Evolutionary conservation across 1,284 basidiomycete species (phyloP), one percentile per base, ranked within the genome.

Genomic region (Sutorius eximius): DNA sequence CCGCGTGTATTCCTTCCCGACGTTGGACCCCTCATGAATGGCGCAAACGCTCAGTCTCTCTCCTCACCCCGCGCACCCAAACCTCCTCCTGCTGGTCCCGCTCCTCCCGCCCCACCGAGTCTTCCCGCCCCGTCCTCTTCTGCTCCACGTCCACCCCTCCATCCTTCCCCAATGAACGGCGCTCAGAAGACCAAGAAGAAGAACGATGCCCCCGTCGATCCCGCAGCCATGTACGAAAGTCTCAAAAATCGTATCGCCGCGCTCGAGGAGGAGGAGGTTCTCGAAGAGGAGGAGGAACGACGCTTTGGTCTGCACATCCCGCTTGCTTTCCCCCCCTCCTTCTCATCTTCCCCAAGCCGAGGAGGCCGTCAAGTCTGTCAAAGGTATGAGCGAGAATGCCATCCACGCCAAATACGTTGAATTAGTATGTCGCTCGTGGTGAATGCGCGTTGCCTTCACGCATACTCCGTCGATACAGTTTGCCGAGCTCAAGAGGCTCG

Each of bases 381-480:
- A 82, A 63, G 89, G 86, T 48, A 78, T 90, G 75, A 83, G 81
- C 57, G 89, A 91, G 68, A 90, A 83, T 63, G 85, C 82, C 40
- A 82, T 92, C 56, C 89, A 92, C 65, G 76, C 82, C 56, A 91
- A 91, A 73, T 92, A 92, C 72, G 82, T 92, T 67, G 90, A 92
- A 73, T 72, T 92, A 74, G 89, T 91, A 74, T 71, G 74, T 71
- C 45, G 48, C 59, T 52, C 57, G 49, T 58, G 54, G 50, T 57
- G 49, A 48, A 45, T 56, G 36, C 48, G 43, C 50, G 20, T 22
- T 57, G 13, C 52, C 58, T 58, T 64, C 47, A 69, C 41, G 29
- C 54, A 58, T 56, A 50, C 42, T n/a, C 53, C 56, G 36, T 60
- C 67, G 54, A 49, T 62, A 47, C 51, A 92, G 90, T 92, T 91